Conservation (phyloP, 345 rosid genomes). For the Moricandia moricandioides region DNA sequence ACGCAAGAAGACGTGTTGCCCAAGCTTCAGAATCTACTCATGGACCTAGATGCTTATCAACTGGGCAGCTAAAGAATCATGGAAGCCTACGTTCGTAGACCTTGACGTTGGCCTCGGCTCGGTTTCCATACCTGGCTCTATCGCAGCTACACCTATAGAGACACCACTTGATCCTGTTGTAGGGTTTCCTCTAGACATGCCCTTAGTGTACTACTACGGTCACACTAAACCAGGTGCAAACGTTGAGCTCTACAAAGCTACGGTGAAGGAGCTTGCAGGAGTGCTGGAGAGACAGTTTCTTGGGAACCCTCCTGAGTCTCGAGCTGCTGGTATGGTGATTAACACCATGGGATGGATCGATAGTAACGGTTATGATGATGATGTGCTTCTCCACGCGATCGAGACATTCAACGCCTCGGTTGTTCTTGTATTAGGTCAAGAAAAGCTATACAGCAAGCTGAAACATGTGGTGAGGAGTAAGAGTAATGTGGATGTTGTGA, state of each 20-base stretch:
- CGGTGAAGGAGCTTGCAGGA: slow-evolving; percentile 80
- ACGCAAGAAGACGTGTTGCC: slow-evolving; percentile 61
- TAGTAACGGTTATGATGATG: slow-evolving; percentile 73
- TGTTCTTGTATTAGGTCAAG: slow-evolving; percentile 90
- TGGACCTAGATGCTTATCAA: slow-evolving; percentile 96
- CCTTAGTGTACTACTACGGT: slow-evolving; percentile 81
- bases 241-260: slow-evolving; percentile 61
- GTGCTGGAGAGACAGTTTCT: slow-evolving; percentile 72
- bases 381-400: slow-evolving; percentile 80
- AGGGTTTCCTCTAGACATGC: slow-evolving; percentile 86
- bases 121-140: slow-evolving; percentile 73
- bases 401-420: slow-evolving; percentile 76
- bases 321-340: slow-evolving; percentile 86
- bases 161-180: slow-evolving; percentile 88
- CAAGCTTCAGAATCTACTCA: slow-evolving; percentile 54
- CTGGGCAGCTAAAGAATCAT: slow-evolving; percentile 93
- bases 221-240: slow-evolving; percentile 68
- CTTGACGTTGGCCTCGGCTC: slow-evolving; percentile 92
- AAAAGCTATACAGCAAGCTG: slow-evolving; percentile 90
- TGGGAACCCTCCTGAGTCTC: slow-evolving; percentile 33
- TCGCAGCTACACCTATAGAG: slow-evolving; percentile 90
- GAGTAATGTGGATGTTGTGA: slow-evolving; percentile 77
- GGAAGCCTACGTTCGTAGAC: slow-evolving; percentile 81
- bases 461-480: slow-evolving; percentile 55
- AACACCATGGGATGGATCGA: slow-evolving; percentile 99